Base-by-base conservation (phyloP, 176 grass and related monocot species). In the Oryza australiensis region DNA sequence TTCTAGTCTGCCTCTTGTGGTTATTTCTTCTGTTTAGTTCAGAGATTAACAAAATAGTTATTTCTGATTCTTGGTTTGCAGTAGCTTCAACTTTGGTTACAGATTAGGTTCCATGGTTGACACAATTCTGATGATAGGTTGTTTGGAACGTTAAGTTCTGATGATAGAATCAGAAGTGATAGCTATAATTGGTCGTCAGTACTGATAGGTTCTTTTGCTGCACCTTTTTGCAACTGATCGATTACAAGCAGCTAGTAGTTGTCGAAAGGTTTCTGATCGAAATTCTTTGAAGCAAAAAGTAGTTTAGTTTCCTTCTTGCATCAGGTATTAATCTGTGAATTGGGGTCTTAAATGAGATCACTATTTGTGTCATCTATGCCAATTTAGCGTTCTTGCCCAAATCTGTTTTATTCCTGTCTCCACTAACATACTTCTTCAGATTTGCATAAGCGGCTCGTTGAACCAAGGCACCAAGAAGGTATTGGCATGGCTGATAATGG, bases 401-500 rank as follows among this genome's bases (percentile, higher is more conserved):
- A 29, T 63, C 26, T 27, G 9, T 13, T 26, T 35, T 1, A 5
- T 29, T 29, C 29, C 29, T 29, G 29, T 29, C 29, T 29, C 29
- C 42, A 62, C 60, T 33, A 43, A 77, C 68, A 74, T 68, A 37
- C 13, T 74, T 80, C 73, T 70, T 43, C 62, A 68, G 60, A 59
- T 67, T 62, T 68, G 29, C 38, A 57, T 86, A 35, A 15, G 64
- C 78, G 82, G 78, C 37, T 16, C 20, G 20, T 53, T 6, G 16
- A 16, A 20, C 49, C 5, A 70, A 63, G 28, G 22, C 38, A 18
- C 13, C 49, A 51, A n/a, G 33, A 82, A 49, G 33, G 22, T 29
- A 69, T 7, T 34, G n/a, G 9, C 28, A 13, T 45, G 72, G 79
- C 79, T 13, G 72, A 76, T 87, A 70, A 76, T 35, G 85, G 78